Conservation (phyloP, 768 basidiomycete species). For the Russula griseocarnosa region DNA sequence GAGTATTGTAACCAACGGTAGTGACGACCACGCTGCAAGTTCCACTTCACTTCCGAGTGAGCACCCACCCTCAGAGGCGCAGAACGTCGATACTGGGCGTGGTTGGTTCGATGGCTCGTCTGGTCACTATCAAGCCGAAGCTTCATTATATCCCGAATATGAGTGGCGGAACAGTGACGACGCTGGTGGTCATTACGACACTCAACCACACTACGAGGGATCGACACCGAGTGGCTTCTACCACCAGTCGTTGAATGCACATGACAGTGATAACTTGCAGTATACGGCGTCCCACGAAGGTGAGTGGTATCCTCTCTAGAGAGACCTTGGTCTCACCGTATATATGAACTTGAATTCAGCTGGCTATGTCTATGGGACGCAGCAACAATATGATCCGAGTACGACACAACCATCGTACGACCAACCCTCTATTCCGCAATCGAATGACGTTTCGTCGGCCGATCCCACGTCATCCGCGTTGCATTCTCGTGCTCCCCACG, state of each 20-base stretch:
- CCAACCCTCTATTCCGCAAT: not conserved
- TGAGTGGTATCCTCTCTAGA: slow-evolving; percentile 10
- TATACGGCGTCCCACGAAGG: slow-evolving; percentile 14
- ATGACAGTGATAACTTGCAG: slow-evolving; percentile 9
- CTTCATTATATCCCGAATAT: slow-evolving; percentile 10
- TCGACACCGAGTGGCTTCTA: slow-evolving; percentile 7
- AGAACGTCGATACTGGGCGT: not conserved
- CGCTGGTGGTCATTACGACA: slow-evolving; percentile 7
- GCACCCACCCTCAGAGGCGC: slow-evolving; percentile 8
- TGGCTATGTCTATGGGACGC: slow-evolving; percentile 8
- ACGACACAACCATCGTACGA: slow-evolving; percentile 4
- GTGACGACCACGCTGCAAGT: slow-evolving; percentile 3
- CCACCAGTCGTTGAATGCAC: not conserved
- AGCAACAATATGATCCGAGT: slow-evolving; percentile 12
- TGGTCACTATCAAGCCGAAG: slow-evolving; percentile 11
- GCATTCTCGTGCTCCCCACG: slow-evolving; percentile 15
- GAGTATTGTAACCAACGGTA: slow-evolving; percentile 20
- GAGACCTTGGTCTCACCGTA: slow-evolving; percentile 1
- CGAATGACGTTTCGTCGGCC: not conserved
- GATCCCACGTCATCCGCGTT: slow-evolving; percentile 11
- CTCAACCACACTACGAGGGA: slow-evolving; percentile 15
- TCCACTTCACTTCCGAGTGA: slow-evolving; percentile 1
- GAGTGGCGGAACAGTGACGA: slow-evolving; percentile 10
- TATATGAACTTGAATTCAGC: not conserved
- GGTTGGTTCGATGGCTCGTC: slow-evolving; percentile 13